Base-by-base conservation (phyloP, 108 stramenopile species). In the Discostella stelligeroides region DNA sequence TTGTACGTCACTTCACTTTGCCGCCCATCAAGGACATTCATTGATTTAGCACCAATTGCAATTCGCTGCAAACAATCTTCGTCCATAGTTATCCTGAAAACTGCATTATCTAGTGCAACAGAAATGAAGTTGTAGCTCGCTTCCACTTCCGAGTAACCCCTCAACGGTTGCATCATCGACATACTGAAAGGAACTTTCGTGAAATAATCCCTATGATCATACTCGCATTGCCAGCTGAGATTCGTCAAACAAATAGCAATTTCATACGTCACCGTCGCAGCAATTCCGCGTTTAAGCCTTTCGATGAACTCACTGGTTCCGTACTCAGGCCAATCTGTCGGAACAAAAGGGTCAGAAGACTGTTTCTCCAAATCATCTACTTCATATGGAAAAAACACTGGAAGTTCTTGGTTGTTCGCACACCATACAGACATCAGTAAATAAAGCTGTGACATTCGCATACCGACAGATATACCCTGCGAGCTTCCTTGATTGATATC, bases 351-450 rank as follows among this genome's bases (percentile, higher is more conserved):
- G 47, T 21, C 45, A 7, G 11, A 75, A 42, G 85, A 83, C 20
- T 47, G 75, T 28, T 63, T 63, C 46, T 84, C 57, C 34, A 92
- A 43, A 41, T 80, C 56, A 21, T 66, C 66, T 0, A 65, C 27
- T 17, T 79, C 59, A 41, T 85, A 86, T 10, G 90, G 88, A 64
- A 91, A 95, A 69, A 91, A 60, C 13, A 83, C 43, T 14, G 91
- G 91, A 20, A 95, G 72, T 58, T 95, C 88, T 58, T 88, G 80
- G 91, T 92, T 92, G 63, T 95, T 95, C n/a, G 66, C 63, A 65
- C 82, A 92, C 88, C 88, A 95, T 38, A 92, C 57, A 7, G 88
- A 88, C 62, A 95, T 53, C 17, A 95, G 47, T 18, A 92, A 68
- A 57, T 86, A 91, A 4, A 91, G 72, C 60, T 95, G 90, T 12